These are phyloP conservation scores for Pseudoscleropodium purum DNA, from an alignment of 225 moss, liverwort and hornwort genomes.

Conservation along the genomic window DNA sequence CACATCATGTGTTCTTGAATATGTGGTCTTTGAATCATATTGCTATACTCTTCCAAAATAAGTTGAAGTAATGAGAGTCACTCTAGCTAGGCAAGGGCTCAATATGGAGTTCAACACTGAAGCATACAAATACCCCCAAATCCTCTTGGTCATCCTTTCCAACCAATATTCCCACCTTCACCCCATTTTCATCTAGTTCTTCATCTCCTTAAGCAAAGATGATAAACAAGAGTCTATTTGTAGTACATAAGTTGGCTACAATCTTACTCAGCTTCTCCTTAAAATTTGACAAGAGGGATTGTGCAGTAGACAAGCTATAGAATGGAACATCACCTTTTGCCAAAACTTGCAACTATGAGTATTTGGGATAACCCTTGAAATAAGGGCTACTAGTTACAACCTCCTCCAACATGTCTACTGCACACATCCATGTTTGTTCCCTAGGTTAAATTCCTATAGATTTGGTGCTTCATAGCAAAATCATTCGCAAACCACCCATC, in stretches of 20 bases:
- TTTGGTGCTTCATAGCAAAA: not conserved
- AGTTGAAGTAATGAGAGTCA: not conserved
- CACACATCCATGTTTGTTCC: not conserved
- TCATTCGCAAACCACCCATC: not conserved
- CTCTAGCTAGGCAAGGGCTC: not conserved
- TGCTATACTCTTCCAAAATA: not conserved
- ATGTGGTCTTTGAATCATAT: not conserved
- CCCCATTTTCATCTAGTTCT: not conserved
- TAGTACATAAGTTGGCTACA: accelerated
- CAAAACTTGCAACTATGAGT: not conserved
- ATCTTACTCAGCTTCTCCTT: not conserved
- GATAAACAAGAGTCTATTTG: not conserved
- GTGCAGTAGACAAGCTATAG: not conserved
- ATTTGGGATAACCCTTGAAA: not conserved
- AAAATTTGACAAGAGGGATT: accelerated
- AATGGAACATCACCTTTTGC: not conserved
- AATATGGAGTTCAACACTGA: not conserved
- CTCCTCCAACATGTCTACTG: not conserved
- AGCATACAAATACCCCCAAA: not conserved
- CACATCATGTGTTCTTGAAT: not conserved
- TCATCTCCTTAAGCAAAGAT: not conserved
- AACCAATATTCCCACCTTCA: not conserved
- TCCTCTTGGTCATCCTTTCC: not conserved
- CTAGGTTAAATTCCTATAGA: not conserved
- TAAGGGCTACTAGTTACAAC: accelerated